phyloP scores from a whole-genome alignment of 768 basidiomycete genomes.

The Mycena metata region DNA sequence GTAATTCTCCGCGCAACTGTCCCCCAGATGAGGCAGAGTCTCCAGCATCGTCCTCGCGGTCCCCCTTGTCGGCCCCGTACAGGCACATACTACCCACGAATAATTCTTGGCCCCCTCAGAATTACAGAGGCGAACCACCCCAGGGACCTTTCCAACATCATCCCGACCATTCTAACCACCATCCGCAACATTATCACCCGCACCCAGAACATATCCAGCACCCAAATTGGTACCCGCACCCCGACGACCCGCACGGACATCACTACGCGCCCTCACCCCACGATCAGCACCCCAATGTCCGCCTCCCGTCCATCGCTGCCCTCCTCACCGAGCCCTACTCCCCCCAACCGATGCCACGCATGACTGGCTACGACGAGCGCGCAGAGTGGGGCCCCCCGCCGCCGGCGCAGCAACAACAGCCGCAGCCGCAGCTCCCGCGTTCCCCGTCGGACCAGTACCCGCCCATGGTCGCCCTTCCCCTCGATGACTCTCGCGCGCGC shows the following conservation, averaged over 20 bases:
- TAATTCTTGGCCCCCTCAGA: neutral
- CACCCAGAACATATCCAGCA: too few relatives aligned
- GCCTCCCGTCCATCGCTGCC: constrained; percentile 32
- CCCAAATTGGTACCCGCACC: constrained; percentile 11
- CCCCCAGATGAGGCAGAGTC: constrained; percentile 12
- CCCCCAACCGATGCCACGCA: constrained; percentile 23
- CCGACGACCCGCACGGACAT: neutral
- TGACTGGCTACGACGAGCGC: constrained; percentile 17
- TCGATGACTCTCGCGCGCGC: constrained; percentile 64
- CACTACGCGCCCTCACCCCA: neutral
- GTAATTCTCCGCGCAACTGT: constrained; percentile 2
- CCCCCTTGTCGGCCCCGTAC: constrained; percentile 26
- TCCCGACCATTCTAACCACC: neutral
- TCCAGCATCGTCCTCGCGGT: constrained; percentile 12
- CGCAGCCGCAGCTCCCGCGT: constrained; percentile 12
- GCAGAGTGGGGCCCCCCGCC: constrained; percentile 9
- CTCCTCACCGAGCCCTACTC: constrained; percentile 35
- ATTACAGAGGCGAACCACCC: neutral
- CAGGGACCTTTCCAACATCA: neutral
- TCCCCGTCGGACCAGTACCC: constrained; percentile 28
- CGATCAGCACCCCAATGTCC: constrained; percentile 24
- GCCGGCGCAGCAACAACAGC: constrained; percentile 1
- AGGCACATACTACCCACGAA: constrained; percentile 20
- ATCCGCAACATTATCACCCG: neutral
- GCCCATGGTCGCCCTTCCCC: constrained; percentile 33